Evolutionary conservation across 2,329 filamentous ascomycete genomes (phyloP), one percentile per base, ranked within the genome.

Genomic region (Hypoxylon sp.): DNA sequence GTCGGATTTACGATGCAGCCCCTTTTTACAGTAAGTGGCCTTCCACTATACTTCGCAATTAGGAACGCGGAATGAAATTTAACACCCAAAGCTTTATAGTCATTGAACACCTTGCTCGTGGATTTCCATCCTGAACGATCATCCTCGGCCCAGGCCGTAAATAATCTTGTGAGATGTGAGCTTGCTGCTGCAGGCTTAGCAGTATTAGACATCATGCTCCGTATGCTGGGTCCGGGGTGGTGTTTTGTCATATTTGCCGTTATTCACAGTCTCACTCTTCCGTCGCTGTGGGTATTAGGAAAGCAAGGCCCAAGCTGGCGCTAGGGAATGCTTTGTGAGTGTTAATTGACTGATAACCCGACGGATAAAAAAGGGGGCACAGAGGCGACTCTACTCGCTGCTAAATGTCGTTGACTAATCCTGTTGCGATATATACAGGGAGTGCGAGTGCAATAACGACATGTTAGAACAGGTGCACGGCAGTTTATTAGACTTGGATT

Each of bases 1-100:
- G 46, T 56, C 37, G 53, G 53, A 3, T 56, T 56, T 6, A 56
- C 53, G 2, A 56, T 56, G 37, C 53, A 56, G 39, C 53, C 53
- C 37, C 37, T 56, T 19, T 56, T 56, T 13, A 56, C 53, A n/a
- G 53, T 19, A 29, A 31, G 53, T 15, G 15, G n/a, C 7, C 8
- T 46, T 21, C 11, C 7, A 3, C 11, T 37, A 24, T 37, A 2
- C 11, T n/a, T 31, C n/a, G 17, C 32, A n/a, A n/a, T 1, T 11
- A 11, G 7, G n/a, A 15, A 11, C 1, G 11, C 44, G 2, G 2
- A 6, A 42, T 31, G 15, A 27, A 27, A 3, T 31, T 21, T 44
- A 6, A 55, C 37, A 5, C 1, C 3, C 5, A 29, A 10, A 6
- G n/a, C 8, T 29, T 54, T 31, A 17, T 6, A 56, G 53, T 56